Conservation (phyloP, 2,329 filamentous ascomycete species). For the Monilinia fructigena region DNA sequence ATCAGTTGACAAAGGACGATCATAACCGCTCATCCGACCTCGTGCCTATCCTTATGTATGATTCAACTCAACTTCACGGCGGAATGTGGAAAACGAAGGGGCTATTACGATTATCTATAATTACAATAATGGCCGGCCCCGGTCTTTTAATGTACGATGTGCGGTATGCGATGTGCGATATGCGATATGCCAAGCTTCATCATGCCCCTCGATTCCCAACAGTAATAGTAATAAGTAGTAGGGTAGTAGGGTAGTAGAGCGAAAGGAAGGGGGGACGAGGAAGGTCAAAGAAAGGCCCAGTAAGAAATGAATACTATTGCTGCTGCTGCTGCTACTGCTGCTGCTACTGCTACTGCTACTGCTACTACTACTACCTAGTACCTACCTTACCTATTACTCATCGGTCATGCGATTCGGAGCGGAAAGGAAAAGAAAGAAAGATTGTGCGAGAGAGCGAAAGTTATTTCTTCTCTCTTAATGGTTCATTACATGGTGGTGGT, state of each 20-base stretch:
- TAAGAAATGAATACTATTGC: too few relatives aligned
- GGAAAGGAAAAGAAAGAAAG: not conserved
- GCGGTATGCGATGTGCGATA: too few relatives aligned
- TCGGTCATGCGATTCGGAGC: conserved; percentile 1
- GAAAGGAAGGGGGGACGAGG: not conserved
- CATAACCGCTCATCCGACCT: not conserved
- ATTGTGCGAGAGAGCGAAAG: not conserved
- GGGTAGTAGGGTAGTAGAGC: not conserved
- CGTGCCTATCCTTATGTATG: not conserved
- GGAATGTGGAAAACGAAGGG: not conserved
- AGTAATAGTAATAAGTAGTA: not conserved
- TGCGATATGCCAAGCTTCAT: conserved; percentile 12
- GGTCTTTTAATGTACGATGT: not conserved
- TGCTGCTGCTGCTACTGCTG: too few relatives aligned
- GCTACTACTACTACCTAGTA: too few relatives aligned
- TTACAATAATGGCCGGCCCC: not conserved
- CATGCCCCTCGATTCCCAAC: conserved; percentile 8
- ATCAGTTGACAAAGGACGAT: conserved; percentile 12
- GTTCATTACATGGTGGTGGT: not conserved
- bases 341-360: too few relatives aligned
- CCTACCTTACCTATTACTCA: too few relatives aligned
- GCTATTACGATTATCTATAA: too few relatives aligned
- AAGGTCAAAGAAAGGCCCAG: not conserved
- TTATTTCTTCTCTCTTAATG: not conserved
- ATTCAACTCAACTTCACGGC: not conserved